phyloP scores from a whole-genome alignment of 2,329 filamentous ascomycete species.

The Aureobasidium sp. region DNA sequence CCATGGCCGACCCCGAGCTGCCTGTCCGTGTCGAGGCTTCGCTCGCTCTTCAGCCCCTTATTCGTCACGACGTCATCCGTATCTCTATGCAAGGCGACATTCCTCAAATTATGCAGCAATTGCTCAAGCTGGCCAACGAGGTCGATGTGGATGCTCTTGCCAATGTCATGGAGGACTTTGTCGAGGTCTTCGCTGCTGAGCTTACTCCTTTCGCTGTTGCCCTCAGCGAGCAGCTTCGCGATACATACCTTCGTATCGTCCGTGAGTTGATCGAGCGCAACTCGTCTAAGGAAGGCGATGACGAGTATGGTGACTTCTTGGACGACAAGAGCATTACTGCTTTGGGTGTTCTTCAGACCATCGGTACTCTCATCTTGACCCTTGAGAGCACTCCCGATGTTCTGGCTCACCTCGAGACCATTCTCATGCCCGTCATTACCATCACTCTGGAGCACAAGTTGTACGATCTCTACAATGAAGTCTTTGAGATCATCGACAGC shows the following conservation, averaged over 20 bases:
- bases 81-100: slow-evolving; percentile 97
- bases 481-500: slow-evolving; percentile 98
- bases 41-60: slow-evolving; percentile 87
- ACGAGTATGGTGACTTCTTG: slow-evolving; percentile 78
- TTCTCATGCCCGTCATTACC: slow-evolving; percentile 93
- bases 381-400: slow-evolving; percentile 96
- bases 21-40: slow-evolving; percentile 92
- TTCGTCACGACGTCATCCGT: slow-evolving; percentile 89
- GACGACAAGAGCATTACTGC: slow-evolving; percentile 99
- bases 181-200: slow-evolving; percentile 96
- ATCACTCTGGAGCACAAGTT: slow-evolving; percentile 97
- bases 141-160: slow-evolving; percentile 95
- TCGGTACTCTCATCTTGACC: slow-evolving; percentile 92
- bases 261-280: slow-evolving; percentile 86
- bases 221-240: slow-evolving; percentile 86
- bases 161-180: slow-evolving; percentile 99
- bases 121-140: slow-evolving; percentile 94
- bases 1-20: slow-evolving; percentile 88
- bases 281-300: slow-evolving; percentile 66
- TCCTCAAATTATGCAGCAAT: slow-evolving; percentile 97
- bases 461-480: slow-evolving; percentile 94
- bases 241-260: slow-evolving; percentile 92
- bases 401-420: slow-evolving; percentile 84
- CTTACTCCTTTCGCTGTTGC: slow-evolving; percentile 95
- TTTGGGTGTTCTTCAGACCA: slow-evolving; percentile 91